Evolutionary conservation across 2,329 filamentous ascomycete species (phyloP).

Genomic region (Calonectria crousiana): DNA sequence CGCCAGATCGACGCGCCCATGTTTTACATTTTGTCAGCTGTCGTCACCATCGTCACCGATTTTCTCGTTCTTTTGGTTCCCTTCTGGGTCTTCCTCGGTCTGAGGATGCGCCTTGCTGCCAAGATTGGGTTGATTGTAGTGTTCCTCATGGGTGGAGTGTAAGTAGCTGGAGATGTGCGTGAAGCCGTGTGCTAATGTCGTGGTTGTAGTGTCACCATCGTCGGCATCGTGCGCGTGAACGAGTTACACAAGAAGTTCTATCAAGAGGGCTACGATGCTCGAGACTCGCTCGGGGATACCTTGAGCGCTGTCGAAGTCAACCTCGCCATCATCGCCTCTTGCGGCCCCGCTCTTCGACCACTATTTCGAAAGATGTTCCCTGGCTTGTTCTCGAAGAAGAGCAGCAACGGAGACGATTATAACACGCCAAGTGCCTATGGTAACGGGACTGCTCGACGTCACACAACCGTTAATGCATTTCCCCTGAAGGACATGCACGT

Average conservation of each 20-base stretch:
- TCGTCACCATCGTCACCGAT: slow-evolving; percentile 56
- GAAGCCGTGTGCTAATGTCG: background rate
- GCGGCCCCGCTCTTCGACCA: slow-evolving; percentile 43
- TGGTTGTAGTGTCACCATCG: slow-evolving; percentile 46
- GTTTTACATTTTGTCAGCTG: slow-evolving; percentile 51
- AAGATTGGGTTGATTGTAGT: slow-evolving; percentile 56
- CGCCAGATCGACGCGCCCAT: slow-evolving; percentile 19
- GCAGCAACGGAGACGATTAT: slow-evolving; percentile 28
- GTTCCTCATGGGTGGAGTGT: slow-evolving; percentile 54
- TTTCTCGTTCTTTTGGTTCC: slow-evolving; percentile 54
- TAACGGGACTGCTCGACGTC: slow-evolving; percentile 19
- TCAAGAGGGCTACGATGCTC: slow-evolving; percentile 35
- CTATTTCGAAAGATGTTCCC: slow-evolving; percentile 39
- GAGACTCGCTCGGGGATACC: slow-evolving; percentile 46
- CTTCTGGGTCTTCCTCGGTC: slow-evolving; percentile 54
- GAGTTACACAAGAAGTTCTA: slow-evolving; percentile 37
- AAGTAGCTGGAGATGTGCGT: slow-evolving; percentile 24
- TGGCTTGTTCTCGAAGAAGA: slow-evolving; percentile 36
- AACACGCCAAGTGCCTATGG: slow-evolving; percentile 19
- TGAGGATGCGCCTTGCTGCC: slow-evolving; percentile 53
- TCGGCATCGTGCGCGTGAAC: slow-evolving; percentile 49
- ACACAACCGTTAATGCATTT: slow-evolving; percentile 12
- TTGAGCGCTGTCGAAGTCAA: slow-evolving; percentile 51
- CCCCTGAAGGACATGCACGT: slow-evolving; percentile 34
- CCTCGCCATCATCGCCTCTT: slow-evolving; percentile 53